phyloP scores from a whole-genome alignment of 495 filamentous ascomycete genomes.

The Hypoxylon perforatum region DNA sequence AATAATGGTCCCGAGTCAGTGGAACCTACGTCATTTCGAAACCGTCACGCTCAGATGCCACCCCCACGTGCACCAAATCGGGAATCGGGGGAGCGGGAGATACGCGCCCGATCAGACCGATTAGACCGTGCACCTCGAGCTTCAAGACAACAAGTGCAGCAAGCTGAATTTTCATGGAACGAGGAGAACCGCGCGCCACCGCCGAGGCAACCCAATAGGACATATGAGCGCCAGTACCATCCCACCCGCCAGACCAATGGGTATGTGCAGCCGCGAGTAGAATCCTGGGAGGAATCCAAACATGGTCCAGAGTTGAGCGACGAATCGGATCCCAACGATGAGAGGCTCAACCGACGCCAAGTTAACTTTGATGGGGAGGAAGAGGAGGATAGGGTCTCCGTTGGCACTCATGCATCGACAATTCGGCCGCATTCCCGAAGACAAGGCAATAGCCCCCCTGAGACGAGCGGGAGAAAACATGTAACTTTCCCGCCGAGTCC shows the following conservation, averaged over 20 bases:
- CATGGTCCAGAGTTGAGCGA: background rate
- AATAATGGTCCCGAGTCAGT: conserved; percentile 17
- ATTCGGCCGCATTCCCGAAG: conserved; percentile 37
- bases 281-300: conserved; percentile 17
- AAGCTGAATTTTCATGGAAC: background rate
- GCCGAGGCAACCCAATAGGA: conserved; percentile 2
- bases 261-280: conserved; percentile 27
- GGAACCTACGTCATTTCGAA: conserved; percentile 24
- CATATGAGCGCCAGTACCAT: conserved; percentile 9
- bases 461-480: conserved; percentile 28
- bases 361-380: conserved; percentile 7
- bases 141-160: conserved; percentile 19
- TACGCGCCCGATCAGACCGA: conserved; percentile 32
- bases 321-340: background rate
- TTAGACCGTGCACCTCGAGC: conserved; percentile 24
- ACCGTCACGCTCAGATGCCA: conserved; percentile 29
- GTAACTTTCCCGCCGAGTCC: conserved; percentile 34
- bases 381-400: conserved; percentile 39
- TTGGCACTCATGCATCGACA: conserved; percentile 42
- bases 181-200: conserved; percentile 12
- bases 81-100: conserved; percentile 39
- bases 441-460: conserved; percentile 25
- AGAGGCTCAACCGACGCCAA: background rate
- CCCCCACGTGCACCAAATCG: conserved; percentile 6
- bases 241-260: conserved; percentile 12